Evolutionary conservation across 352 stramenopile genomes (phyloP), one percentile per base, ranked within the genome.

Genomic region (Phytopythium litorale): DNA sequence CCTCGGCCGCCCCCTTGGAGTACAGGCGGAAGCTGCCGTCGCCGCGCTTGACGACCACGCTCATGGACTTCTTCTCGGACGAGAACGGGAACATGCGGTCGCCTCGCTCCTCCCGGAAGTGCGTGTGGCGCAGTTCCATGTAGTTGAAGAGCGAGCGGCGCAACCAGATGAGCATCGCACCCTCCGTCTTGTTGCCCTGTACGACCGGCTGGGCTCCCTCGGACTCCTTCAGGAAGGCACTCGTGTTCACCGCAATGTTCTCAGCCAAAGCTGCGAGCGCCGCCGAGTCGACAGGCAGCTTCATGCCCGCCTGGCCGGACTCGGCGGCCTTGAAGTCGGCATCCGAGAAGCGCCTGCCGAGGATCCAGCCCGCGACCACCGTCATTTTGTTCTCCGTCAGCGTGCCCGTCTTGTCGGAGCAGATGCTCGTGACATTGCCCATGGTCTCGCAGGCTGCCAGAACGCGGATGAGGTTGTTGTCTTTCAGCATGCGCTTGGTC

Each of bases 351-450:
- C 91, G 74, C 53, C 79, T 67, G 7, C 84, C 85, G 2, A 90
- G 68, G 3, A 95, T 72, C 72, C 90, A 97, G 30, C 89, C 90
- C 64, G 97, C 83, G 8, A 98, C 93, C 12, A 98, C 94, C 6
- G 94, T 99, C 97, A 99, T 99, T 51, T 96, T 97, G 75, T 99
- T 99, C 63, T 98, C 91, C 3, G 96, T 99, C 28, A 99, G 78
- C 7, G 97, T 99, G 50, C 97, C 97, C 2, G 96, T 99, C 72
- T 98, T 98, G 73, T 99, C 96, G 0, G 93, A 98, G 72, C 96
- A 99, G 67, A 99, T 99, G 58, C 92, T 99, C 4, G 97, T 99
- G 12, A 97, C 96, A 74, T 97, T 98, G 30, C 97, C 97, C 96
- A 99, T 99, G 1, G 97, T 99, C 75, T 99, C 97, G 67, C 96